Base-by-base conservation (phyloP, 106 monocot species). In the Hemerocallis citrina region DNA sequence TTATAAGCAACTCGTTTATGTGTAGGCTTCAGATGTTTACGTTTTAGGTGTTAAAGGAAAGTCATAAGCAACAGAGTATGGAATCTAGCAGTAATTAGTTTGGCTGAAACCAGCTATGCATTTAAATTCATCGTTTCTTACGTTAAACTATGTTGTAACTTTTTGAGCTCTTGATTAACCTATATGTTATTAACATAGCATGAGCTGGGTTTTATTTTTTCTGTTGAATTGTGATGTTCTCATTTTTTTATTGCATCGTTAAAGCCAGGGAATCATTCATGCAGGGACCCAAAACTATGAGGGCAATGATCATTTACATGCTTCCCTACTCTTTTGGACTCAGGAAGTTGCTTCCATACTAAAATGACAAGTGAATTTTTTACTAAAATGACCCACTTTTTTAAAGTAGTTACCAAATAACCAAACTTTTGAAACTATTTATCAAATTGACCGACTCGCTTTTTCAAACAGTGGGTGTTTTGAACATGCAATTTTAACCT, bases 201-300 rank as follows among this genome's bases (percentile, higher is more conserved):
- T 30, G 29, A 2, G 42, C 30, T n/a, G n/a, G n/a, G n/a, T 30
- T 62, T 15, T 58, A 55, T 16, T 49, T 54, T 37, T 42, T 7
- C 25, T 62, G 61, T 43, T 42, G 61, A 42, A 62, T 43, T 25
- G 44, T 38, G 57, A 16, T 32, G 15, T 55, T 29, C 1, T 21
- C 35, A 57, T 21, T 62, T 29, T 61, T 25, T n/a, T 62, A 29
- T 62, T 29, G 43, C 44, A 15, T 62, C 21, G 43, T 62, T 62
- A 27, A 62, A 62, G 61, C 61, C 44, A 62, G 25, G 43, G 61
- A 62, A 62, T 17, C 34, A 34, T 57, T 28, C 44, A 62, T 44
- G 61, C 61, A 62, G 44, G 15, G 29, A 43, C n/a, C n/a, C n/a
- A n/a, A n/a, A 34, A 34, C n/a, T 34, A 56, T 56, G 56, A 7